These are phyloP conservation scores for Moesziomyces sp. DNA, from an alignment of 1,284 basidiomycete species.

Conservation along the genomic window DNA sequence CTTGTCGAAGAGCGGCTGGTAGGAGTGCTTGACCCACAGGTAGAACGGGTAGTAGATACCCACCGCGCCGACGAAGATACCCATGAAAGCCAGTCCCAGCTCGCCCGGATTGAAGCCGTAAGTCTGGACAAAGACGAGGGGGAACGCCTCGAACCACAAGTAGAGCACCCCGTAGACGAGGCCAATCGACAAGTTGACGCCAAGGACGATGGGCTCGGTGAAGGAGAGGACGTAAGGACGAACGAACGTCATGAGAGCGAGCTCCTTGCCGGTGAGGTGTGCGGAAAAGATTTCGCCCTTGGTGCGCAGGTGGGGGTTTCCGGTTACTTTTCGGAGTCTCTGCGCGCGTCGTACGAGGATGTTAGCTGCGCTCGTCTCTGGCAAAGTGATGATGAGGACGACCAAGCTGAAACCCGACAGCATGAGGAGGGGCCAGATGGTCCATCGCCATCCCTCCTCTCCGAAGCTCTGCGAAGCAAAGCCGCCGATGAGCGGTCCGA, in stretches of 20 bases:
- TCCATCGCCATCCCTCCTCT: conserved; percentile 52
- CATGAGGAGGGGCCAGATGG: conserved; percentile 68
- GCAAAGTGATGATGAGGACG: conserved; percentile 62
- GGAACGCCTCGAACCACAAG: conserved; percentile 52
- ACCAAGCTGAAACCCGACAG: conserved; percentile 60
- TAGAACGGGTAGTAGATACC: conserved; percentile 33
- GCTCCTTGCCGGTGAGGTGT: conserved; percentile 34
- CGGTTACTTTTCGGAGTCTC: conserved; percentile 67
- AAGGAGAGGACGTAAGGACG: conserved; percentile 57
- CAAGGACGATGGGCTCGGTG: conserved; percentile 43
- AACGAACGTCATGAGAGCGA: conserved; percentile 55
- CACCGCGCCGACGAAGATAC: conserved; percentile 51
- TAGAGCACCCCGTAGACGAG: conserved; percentile 51
- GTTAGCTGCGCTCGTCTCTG: conserved; percentile 67
- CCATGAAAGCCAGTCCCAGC: conserved; percentile 51
- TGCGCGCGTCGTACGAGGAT: conserved; percentile 67
- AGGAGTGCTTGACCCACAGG: conserved; percentile 33
- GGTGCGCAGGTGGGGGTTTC: conserved; percentile 65
- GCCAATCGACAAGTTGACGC: conserved; percentile 57
- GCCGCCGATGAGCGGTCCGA: conserved; percentile 57
- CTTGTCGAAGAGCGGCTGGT: conserved; percentile 31
- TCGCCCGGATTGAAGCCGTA: conserved; percentile 60
- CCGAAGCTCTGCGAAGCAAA: conserved; percentile 44
- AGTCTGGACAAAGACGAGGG: conserved; percentile 49
- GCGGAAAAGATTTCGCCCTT: conserved; percentile 65